Base-by-base conservation (phyloP, 2,329 filamentous ascomycete genomes). In the Cercospora sp. region DNA sequence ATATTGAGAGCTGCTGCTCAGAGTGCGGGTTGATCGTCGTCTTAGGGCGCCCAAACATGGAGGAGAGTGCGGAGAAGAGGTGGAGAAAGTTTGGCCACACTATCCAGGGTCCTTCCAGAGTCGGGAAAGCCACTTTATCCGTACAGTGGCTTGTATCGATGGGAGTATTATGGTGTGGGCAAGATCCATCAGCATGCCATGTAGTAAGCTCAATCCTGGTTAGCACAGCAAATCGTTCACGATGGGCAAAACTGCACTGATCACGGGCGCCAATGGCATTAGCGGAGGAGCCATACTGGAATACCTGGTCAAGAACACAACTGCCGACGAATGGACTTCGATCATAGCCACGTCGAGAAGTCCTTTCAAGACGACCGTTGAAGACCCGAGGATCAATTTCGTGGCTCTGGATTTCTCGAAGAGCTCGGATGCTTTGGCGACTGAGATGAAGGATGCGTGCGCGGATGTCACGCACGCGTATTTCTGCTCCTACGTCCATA, bases 211-310 rank as follows among this genome's bases (percentile, higher is more conserved):
- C 51, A n/a, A 30, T 55, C 51, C 51, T 28, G 51, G 20, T 55
- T 28, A 55, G 51, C 51, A 79, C 68, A 78, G 78, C n/a, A 55
- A 55, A 55, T 28, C 20, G 13, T 55, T n/a, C 51, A 55, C 9
- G 8, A 55, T 55, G 42, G 42, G 42, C 42, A 48, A 48, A 5
- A 48, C n/a, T 9, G 42, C 42, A 18, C n/a, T 48, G 42, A 48
- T 48, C 8, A 48, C 42, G 5, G 42, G 42, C 42, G 42, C 42
- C 5, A 48, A 48, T 48, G 42, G 42, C 42, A 78, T 80, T 55
- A 79, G 70, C 60, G 79, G 79, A 5, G 69, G 71, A 63, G 75
- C 78, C 1, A 75, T 80, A n/a, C 64, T 80, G 8, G 78, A 80
- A 63, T 73, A 79, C 48, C 68, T 80, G 10, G 33, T 23, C 7